These are phyloP conservation scores for Polysphondylium violaceum DNA, from an alignment of 78 protist genomes.

Conservation along the genomic window DNA sequence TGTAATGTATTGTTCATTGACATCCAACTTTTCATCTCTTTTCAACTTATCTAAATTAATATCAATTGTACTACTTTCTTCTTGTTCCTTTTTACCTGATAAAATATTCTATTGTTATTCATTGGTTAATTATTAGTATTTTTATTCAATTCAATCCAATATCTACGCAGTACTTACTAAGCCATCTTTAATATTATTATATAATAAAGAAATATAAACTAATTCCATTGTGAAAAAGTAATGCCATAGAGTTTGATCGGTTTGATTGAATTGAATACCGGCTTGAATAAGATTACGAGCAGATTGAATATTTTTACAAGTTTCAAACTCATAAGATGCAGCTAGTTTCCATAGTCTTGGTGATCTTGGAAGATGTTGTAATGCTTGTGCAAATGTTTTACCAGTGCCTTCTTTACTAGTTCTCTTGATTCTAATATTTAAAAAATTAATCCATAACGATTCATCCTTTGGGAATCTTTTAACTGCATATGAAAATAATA, in stretches of 20 bases:
- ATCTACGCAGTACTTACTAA: no score
- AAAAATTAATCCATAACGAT: slow-evolving; percentile 55
- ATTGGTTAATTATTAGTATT: background rate
- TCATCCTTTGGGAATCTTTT: slow-evolving; percentile 65
- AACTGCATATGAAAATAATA: slow-evolving; percentile 14
- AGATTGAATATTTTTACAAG: slow-evolving; percentile 14
- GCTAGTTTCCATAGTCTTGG: slow-evolving; percentile 65
- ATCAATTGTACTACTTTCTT: background rate
- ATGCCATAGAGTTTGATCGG: slow-evolving; percentile 43
- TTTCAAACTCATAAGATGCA: slow-evolving; percentile 65
- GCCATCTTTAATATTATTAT: slow-evolving; percentile 4
- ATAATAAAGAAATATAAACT: slow-evolving; percentile 22
- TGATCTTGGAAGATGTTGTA: slow-evolving; percentile 41
- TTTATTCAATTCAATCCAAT: background rate
- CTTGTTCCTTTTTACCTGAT: no score
- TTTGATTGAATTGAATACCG: slow-evolving; percentile 41
- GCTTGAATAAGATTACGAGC: slow-evolving; percentile 59
- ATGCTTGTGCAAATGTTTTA: slow-evolving; percentile 33
- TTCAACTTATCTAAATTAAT: background rate
- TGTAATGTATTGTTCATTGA: slow-evolving; percentile 12
- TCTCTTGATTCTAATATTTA: slow-evolving; percentile 36
- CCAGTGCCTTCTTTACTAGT: slow-evolving; percentile 51
- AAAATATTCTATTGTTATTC: background rate
- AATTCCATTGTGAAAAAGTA: slow-evolving; percentile 50
- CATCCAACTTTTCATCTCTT: background rate